Evolutionary conservation across 2,329 filamentous ascomycete genomes (phyloP).

Genomic region (Curvularia sp.): DNA sequence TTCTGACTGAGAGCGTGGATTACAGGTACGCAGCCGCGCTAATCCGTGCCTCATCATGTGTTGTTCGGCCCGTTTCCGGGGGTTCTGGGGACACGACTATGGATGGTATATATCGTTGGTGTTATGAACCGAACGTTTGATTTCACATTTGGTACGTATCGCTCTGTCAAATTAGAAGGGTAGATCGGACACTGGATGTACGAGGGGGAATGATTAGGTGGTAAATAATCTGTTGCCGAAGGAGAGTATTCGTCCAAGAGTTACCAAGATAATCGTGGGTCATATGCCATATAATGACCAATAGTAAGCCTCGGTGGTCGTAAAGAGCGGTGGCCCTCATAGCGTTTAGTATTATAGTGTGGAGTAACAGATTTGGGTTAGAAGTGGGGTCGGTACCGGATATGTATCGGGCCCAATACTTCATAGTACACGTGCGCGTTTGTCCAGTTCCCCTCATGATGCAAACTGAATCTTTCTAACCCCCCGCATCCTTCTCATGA

Average conservation of each 20-base stretch:
- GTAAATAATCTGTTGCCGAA: not conserved
- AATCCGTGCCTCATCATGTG: conserved; percentile 43
- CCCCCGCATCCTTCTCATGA: conserved; percentile 17
- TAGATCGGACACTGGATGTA: not conserved
- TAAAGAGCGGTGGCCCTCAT: not conserved
- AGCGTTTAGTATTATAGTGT: not conserved
- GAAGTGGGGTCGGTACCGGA: conserved; percentile 15
- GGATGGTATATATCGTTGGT: not conserved
- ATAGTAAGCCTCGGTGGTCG: not conserved
- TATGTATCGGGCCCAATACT: conserved; percentile 26
- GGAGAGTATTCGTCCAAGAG: not conserved
- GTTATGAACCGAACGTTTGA: not conserved
- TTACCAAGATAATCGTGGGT: not conserved
- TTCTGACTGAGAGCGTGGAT: conserved; percentile 36
- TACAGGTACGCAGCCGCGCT: conserved; percentile 49
- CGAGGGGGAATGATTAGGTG: too few relatives aligned
- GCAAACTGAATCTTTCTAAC: not conserved
- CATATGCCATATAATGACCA: not conserved
- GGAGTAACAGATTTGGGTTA: not conserved
- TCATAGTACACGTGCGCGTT: not conserved
- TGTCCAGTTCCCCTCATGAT: conserved; percentile 9
- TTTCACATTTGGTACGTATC: not conserved
- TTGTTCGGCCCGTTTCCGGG: conserved; percentile 51
- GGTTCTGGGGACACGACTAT: not conserved
- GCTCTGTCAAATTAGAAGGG: not conserved